Evolutionary conservation across 1,284 basidiomycete species (phyloP).

Genomic region (Peniophora sp.): DNA sequence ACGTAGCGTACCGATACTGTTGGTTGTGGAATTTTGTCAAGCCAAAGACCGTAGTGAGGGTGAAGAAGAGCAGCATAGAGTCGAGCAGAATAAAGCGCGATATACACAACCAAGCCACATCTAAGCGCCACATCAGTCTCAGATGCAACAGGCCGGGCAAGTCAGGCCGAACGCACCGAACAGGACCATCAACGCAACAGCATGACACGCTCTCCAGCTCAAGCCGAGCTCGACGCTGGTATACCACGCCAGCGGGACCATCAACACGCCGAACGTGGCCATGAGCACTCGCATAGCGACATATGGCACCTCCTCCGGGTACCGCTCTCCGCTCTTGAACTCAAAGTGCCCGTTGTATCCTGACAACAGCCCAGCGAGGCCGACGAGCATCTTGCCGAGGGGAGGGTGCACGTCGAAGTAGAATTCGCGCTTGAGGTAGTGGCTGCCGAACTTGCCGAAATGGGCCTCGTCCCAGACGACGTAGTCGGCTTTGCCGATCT

Average conservation of each 20-base stretch:
- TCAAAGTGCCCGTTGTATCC: conserved; percentile 93
- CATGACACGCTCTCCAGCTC: conserved; percentile 83
- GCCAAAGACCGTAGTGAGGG: conserved; percentile 93
- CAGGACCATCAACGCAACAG: conserved; percentile 92
- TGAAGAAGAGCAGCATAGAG: conserved; percentile 98
- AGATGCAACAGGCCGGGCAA: background rate
- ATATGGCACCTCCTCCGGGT: conserved; percentile 84
- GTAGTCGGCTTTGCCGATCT: conserved; percentile 80
- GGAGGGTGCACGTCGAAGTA: conserved; percentile 98
- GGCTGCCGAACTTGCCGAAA: conserved; percentile 94
- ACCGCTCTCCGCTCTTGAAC: conserved; percentile 87
- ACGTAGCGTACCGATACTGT: conserved; percentile 70
- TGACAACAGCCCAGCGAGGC: conserved; percentile 82
- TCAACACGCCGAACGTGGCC: conserved; percentile 87
- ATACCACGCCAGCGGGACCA: conserved; percentile 96
- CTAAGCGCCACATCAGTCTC: conserved; percentile 30
- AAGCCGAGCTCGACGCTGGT: conserved; percentile 94
- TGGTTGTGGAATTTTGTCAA: conserved; percentile 96
- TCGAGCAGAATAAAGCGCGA: conserved; percentile 97
- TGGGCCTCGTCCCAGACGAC: conserved; percentile 99
- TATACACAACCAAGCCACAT: conserved; percentile 94
- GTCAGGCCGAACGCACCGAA: conserved; percentile 50
- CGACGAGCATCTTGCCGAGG: conserved; percentile 97
- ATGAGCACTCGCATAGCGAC: conserved; percentile 94
- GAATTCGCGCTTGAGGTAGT: conserved; percentile 94